These are phyloP conservation scores for Dentiscutata heterogama DNA, from an alignment of 371 early-diverging fungal species.

Conservation along the genomic window DNA sequence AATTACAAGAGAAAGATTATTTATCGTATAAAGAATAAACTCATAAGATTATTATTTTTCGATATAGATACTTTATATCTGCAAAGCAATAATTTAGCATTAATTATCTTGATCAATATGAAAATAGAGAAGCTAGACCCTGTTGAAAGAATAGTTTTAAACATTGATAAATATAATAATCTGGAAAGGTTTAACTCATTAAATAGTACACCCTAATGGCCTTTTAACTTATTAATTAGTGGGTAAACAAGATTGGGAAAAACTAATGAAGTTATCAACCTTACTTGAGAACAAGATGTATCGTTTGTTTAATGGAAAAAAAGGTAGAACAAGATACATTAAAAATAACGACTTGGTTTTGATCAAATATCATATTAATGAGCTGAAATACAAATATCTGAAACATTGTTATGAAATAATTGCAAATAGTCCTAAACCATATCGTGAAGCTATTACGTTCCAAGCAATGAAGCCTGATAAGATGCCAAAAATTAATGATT, in stretches of 20 bases:
- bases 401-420: slow-evolving; percentile 11
- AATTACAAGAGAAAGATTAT: too few species aligned
- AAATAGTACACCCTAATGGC: background rate
- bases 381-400: slow-evolving; percentile 31
- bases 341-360: slow-evolving; percentile 2
- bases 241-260: slow-evolving; percentile 31
- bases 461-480: slow-evolving; percentile 4
- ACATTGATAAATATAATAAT: too few species aligned
- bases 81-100: too few species aligned
- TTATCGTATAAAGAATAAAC: too few species aligned
- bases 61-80: too few species aligned
- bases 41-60: too few species aligned
- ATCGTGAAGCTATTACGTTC: slow-evolving; percentile 21
- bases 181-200: too few species aligned
- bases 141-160: background rate
- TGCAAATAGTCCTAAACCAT: slow-evolving; percentile 9
- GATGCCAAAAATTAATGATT: background rate
- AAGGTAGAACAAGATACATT: background rate
- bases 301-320: slow-evolving; percentile 31
- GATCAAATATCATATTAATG: slow-evolving; percentile 13
- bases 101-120: too few species aligned
- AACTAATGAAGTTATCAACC: slow-evolving; percentile 31
- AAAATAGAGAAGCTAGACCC: slow-evolving; percentile 4
- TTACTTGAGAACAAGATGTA: background rate
- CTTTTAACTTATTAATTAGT: slow-evolving; percentile 8